Conservation (phyloP, 306 rosid genomes). For the Trichosanthes truncata region DNA sequence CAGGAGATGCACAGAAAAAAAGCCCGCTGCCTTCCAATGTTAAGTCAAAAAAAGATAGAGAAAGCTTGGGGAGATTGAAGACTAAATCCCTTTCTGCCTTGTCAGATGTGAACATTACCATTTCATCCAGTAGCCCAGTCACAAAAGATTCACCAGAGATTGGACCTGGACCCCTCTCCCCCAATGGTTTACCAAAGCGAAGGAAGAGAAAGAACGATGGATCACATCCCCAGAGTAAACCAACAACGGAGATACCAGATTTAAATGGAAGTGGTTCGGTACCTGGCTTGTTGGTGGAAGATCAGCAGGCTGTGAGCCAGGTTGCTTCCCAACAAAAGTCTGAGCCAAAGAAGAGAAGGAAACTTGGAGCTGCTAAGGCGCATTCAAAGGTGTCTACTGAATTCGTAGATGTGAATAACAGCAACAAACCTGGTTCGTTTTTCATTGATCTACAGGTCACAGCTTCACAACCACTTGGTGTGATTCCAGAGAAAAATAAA, state of each 20-base stretch:
- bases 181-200: constrained; percentile 20
- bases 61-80: constrained; percentile 27
- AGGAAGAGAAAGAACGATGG: constrained; percentile 24
- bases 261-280: constrained; percentile 28
- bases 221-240: constrained; percentile 16
- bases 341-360: constrained; percentile 24
- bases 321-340: constrained; percentile 27
- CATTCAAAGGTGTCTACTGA: constrained; percentile 14
- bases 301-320: constrained; percentile 3
- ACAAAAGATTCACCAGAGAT: constrained; percentile 17
- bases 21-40: constrained; percentile 12
- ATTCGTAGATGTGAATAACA: constrained; percentile 6
- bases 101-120: constrained; percentile 34
- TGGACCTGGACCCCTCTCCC: not conserved
- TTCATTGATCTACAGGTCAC: constrained; percentile 26
- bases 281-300: constrained; percentile 2
- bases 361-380: constrained; percentile 17
- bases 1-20: constrained; percentile 3
- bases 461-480: not conserved
- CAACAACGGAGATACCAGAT: constrained; percentile 34
- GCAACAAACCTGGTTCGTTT: constrained; percentile 22
- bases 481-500: not conserved
- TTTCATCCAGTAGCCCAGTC: constrained; percentile 9
- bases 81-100: constrained; percentile 52
- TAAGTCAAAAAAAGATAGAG: constrained; percentile 22